Base-by-base conservation (phyloP, 352 stramenopile genomes). In the Pythium phragmitis region DNA sequence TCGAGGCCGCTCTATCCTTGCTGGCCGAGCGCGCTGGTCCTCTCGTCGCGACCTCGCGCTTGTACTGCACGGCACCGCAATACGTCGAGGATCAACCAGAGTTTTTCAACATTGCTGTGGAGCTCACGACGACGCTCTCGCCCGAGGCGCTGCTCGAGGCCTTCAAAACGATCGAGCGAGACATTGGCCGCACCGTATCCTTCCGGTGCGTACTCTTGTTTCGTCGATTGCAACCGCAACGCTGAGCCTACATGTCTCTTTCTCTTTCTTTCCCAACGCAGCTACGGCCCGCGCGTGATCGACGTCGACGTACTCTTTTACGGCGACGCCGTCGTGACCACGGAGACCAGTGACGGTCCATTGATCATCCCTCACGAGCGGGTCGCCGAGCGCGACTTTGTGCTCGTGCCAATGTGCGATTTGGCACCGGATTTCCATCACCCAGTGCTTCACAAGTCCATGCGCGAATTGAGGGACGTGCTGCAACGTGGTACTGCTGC, bases 241-340 rank as follows among this genome's bases (percentile, higher is more conserved):
- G 7, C 7, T n/a, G 7, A n/a, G 4, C 9, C 33, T 11, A 28
- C 13, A 50, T 23, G 49, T 51, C 7, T 36, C 3, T 39, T 6
- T 39, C 34, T 13, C 7, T 13, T 39, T 6, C 34, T 14, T 13
- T 14, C 49, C 12, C 60, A 60, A 60, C 17, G 76, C 43, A 88
- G 93, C 53, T 98, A 97, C 68, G 96, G 96, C 34, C 96, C 96
- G 14, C 75, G 96, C 23, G 78, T 96, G 6, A 89, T 99, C 28
- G 97, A 99, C 65, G 84, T 99, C 34, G 97, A 99, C 73, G 94
- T 99, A 46, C 79, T 99, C 17, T 87, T 98, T 36, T 99, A 98
- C 67, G 89, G 85, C 36, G 74, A 89, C 55, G 68, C 82, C 26
- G 54, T 93, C 4, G 60, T 97, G 7, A 74, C 88, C 49, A 83